A percentile compares a stretch with the other conserved stretches of the same genome.
Evolutionary conservation across 2,329 filamentous ascomycete species (phyloP).

Genomic region (Madurella mycetomatis): DNA sequence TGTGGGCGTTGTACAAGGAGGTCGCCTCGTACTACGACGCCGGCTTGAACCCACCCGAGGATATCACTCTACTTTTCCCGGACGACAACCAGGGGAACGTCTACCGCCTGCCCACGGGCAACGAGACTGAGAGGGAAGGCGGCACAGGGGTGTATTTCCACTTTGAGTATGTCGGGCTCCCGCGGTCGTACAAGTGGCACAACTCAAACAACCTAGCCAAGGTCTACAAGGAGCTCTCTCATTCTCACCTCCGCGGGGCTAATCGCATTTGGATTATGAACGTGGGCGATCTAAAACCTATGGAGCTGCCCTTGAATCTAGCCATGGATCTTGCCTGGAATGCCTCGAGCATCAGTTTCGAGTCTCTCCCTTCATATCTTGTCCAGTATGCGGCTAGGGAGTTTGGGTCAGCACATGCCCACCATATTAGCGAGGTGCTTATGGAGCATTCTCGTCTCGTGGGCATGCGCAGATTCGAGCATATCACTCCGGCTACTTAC

Average conservation of each 20-base stretch:
- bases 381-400: constrained; percentile 32
- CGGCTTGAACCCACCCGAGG: constrained; percentile 55
- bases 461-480: constrained; percentile 56
- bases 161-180: constrained; percentile 59
- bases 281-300: constrained; percentile 59
- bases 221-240: constrained; percentile 41
- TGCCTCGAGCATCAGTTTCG: constrained; percentile 41
- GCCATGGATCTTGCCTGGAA: constrained; percentile 57
- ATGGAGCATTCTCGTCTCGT: constrained; percentile 47
- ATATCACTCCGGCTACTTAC: constrained; percentile 53
- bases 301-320: constrained; percentile 53
- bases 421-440: constrained; percentile 45
- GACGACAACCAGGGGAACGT: constrained; percentile 62
- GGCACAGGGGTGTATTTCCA: constrained; percentile 58
- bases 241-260: constrained; percentile 52
- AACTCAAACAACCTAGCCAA: constrained; percentile 47
- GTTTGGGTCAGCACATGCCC: constrained; percentile 30
- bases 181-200: constrained; percentile 58
- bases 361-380: constrained; percentile 46
- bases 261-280: constrained; percentile 62
- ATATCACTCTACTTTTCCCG: constrained; percentile 58
- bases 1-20: constrained; percentile 63
- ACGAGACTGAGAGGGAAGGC: constrained; percentile 49
- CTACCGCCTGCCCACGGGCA: constrained; percentile 49
- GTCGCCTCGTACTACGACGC: constrained; percentile 59